phyloP scores from a whole-genome alignment of 2,329 filamentous ascomycete genomes.

The Camillea tinctor region DNA sequence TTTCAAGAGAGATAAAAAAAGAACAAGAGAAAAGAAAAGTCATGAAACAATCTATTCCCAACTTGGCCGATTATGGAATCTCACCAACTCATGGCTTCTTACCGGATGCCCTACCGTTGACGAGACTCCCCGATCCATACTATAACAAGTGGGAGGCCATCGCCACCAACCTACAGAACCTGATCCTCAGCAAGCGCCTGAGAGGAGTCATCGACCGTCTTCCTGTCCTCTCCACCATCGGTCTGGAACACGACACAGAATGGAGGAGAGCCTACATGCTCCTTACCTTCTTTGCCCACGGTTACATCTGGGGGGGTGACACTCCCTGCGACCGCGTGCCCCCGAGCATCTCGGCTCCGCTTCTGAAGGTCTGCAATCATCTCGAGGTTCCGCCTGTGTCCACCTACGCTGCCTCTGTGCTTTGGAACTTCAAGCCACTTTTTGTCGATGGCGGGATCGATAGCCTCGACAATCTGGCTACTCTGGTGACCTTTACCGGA shows the following conservation, averaged over 20 bases:
- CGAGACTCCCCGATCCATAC: slow-evolving; percentile 80
- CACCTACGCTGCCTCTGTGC: slow-evolving; percentile 84
- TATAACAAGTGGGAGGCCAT: slow-evolving; percentile 95
- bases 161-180: slow-evolving; percentile 77
- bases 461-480: slow-evolving; percentile 82
- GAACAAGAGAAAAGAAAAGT: slow-evolving; percentile 17
- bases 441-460: slow-evolving; percentile 82
- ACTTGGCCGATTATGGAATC: slow-evolving; percentile 75
- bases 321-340: slow-evolving; percentile 76
- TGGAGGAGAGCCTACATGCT: slow-evolving; percentile 93
- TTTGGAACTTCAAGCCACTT: slow-evolving; percentile 97
- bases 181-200: slow-evolving; percentile 82
- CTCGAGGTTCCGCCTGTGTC: slow-evolving; percentile 90
- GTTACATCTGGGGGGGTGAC: slow-evolving; percentile 95
- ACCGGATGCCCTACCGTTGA: slow-evolving; percentile 75
- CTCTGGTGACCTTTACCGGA: slow-evolving; percentile 87
- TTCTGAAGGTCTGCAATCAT: slow-evolving; percentile 71
- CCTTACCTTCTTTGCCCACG: slow-evolving; percentile 87
- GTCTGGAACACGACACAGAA: slow-evolving; percentile 80
- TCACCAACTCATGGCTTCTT: slow-evolving; percentile 82
- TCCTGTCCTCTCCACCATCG: slow-evolving; percentile 78
- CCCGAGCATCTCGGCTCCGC: slow-evolving; percentile 76
- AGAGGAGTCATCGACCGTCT: slow-evolving; percentile 76
- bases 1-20: no score
- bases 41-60: slow-evolving; percentile 62